These are phyloP conservation scores for Zangia roseola DNA, from an alignment of 768 basidiomycete species.

Conservation along the genomic window DNA sequence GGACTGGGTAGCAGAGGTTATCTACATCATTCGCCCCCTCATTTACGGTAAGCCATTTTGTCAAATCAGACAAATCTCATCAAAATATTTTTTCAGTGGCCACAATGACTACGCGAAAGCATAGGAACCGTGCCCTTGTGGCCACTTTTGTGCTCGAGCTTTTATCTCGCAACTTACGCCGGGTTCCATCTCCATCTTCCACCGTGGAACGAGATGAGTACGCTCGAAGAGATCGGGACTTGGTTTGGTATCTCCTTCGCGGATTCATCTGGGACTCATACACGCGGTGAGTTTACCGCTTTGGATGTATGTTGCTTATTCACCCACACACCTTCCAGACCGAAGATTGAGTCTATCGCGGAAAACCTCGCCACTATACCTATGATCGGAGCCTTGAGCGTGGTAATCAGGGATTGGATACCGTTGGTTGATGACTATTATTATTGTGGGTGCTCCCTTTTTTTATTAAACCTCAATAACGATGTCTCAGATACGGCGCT, in stretches of 20 bases:
- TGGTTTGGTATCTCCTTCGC: conserved; percentile 82
- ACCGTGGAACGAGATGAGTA: conserved; percentile 74
- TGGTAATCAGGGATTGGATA: conserved; percentile 80
- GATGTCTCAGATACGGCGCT: conserved; percentile 42
- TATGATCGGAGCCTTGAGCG: conserved; percentile 64
- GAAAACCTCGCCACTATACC: conserved; percentile 55
- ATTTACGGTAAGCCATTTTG: conserved; percentile 59
- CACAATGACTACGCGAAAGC: conserved; percentile 23
- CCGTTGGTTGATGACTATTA: conserved; percentile 88
- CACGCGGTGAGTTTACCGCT: conserved; percentile 52
- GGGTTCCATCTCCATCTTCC: conserved; percentile 59
- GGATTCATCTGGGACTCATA: conserved; percentile 83
- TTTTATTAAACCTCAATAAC: background rate
- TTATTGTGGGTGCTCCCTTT: conserved; percentile 63
- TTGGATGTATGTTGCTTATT: conserved; percentile 1
- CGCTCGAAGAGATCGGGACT: conserved; percentile 75
- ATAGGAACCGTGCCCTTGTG: conserved; percentile 58
- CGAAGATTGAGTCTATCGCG: conserved; percentile 68
- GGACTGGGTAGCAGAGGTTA: conserved; percentile 72
- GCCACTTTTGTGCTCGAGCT: conserved; percentile 68
- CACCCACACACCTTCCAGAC: conserved; percentile 41
- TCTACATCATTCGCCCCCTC: conserved; percentile 74
- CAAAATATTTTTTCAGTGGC: conserved; percentile 14
- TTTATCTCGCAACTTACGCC: conserved; percentile 70
- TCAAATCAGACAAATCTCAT: conserved; percentile 9